These are phyloP conservation scores for Scheffersomyces titani DNA, from an alignment of 1,139 yeast genomes.

Conservation along the genomic window DNA sequence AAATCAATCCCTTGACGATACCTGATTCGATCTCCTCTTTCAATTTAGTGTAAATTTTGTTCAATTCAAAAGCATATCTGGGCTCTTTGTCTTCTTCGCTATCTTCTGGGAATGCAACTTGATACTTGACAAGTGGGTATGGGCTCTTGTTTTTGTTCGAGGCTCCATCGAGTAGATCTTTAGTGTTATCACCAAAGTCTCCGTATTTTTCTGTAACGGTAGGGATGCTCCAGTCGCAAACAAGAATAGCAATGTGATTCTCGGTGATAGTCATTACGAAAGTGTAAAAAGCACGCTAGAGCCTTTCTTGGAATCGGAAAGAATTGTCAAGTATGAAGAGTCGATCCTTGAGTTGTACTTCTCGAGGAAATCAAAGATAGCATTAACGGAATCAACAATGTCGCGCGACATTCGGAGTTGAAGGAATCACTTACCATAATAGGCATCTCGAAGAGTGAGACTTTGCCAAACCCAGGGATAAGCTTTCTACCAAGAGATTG, in stretches of 20 bases:
- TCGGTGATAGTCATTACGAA: constrained; percentile 7
- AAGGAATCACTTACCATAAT: too few relatives aligned
- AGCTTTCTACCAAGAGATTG: too few relatives aligned
- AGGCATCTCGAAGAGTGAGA: too few relatives aligned
- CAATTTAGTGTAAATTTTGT: constrained; percentile 18
- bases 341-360: too few relatives aligned
- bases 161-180: constrained; percentile 24
- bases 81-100: constrained; percentile 31
- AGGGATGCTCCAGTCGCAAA: constrained; percentile 45
- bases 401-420: too few relatives aligned
- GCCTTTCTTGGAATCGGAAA: not conserved
- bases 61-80: constrained; percentile 6
- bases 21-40: constrained; percentile 28
- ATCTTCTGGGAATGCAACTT: constrained; percentile 39
- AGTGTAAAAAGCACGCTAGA: not conserved
- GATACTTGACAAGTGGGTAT: constrained; percentile 36
- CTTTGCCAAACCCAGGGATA: too few relatives aligned
- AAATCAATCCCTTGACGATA: constrained; percentile 45
- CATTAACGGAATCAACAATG: too few relatives aligned
- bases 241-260: constrained; percentile 45
- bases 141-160: constrained; percentile 11
- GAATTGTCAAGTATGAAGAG: too few relatives aligned
- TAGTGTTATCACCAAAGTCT: constrained; percentile 54
- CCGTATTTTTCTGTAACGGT: constrained; percentile 37
- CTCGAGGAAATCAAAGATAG: not conserved